These are phyloP conservation scores for Dothideomycetidae sp. DNA, from an alignment of 2,329 filamentous ascomycete genomes.

Conservation along the genomic window DNA sequence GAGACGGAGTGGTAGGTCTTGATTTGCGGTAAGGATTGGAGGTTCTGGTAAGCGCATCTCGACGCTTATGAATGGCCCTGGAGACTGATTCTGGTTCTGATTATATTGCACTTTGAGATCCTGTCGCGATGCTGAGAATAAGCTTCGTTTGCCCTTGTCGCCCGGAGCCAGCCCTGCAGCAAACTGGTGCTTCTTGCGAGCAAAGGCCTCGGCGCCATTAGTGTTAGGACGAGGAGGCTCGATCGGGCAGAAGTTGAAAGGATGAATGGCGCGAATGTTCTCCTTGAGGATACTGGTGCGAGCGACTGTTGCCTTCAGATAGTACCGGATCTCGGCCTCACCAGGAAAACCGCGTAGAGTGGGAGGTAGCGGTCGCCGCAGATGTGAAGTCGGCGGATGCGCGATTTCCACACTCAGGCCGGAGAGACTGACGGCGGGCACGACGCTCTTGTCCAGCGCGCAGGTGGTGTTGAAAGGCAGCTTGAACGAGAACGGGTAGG, in stretches of 20 bases:
- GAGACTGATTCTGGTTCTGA: conserved; percentile 16
- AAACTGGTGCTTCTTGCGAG: conserved; percentile 55
- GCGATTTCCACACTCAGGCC: conserved; percentile 33
- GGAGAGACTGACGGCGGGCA: conserved; percentile 28
- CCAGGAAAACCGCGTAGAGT: conserved; percentile 76
- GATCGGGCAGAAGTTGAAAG: conserved; percentile 82
- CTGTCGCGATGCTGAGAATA: conserved; percentile 9
- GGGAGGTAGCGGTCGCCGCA: conserved; percentile 76
- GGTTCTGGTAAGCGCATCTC: conserved; percentile 81
- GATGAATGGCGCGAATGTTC: conserved; percentile 53
- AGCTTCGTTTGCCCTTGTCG: conserved; percentile 16
- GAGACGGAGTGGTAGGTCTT: conserved; percentile 66
- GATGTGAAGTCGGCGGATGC: conserved; percentile 43
- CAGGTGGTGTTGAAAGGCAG: conserved; percentile 63
- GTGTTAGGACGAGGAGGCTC: conserved; percentile 63
- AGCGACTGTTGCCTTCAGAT: conserved; percentile 86
- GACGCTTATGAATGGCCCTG: conserved; percentile 48
- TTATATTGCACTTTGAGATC: conserved; percentile 14
- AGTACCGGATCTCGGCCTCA: conserved; percentile 84
- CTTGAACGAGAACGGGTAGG: conserved; percentile 68
- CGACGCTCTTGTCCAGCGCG: conserved; percentile 28
- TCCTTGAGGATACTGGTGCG: conserved; percentile 81
- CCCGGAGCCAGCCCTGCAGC: conserved; percentile 20
- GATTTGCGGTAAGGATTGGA: conserved; percentile 76
- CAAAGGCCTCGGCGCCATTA: conserved; percentile 67